phyloP scores from a whole-genome alignment of 2,329 filamentous ascomycete genomes.

The Neopestalotiopsis rosae region DNA sequence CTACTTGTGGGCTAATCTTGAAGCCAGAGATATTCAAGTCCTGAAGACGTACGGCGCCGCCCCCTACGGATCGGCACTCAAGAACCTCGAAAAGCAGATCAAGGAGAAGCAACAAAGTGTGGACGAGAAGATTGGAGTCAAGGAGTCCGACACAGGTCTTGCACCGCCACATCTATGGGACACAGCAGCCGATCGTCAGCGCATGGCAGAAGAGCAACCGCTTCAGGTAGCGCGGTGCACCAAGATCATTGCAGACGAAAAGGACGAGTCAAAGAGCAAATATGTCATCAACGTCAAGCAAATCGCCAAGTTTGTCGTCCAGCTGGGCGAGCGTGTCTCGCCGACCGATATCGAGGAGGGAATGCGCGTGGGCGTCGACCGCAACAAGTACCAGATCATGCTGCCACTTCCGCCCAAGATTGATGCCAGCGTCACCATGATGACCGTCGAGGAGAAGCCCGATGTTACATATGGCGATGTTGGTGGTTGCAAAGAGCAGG shows the following conservation, averaged over 20 bases:
- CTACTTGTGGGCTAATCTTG: conserved; percentile 27
- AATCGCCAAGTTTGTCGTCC: conserved; percentile 99
- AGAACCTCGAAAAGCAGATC: conserved; percentile 99
- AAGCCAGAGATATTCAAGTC: conserved; percentile 92
- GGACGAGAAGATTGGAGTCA: conserved; percentile 96
- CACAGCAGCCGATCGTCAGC: conserved; percentile 94
- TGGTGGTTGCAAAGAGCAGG: conserved; percentile 98
- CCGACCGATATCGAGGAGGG: conserved; percentile 99
- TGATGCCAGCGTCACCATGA: conserved; percentile 99
- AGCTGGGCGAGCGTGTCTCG: conserved; percentile 93
- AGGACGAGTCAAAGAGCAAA: conserved; percentile 97
- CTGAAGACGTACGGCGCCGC: conserved; percentile 98
- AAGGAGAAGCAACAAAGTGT: conserved; percentile 98
- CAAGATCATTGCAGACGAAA: conserved; percentile 98
- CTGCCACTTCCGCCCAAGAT: conserved; percentile 96
- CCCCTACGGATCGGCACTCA: conserved; percentile 90
- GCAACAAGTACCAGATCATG: conserved; percentile 99
- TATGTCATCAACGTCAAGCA: conserved; percentile 99
- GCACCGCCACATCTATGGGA: conserved; percentile 99
- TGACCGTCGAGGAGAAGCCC: conserved; percentile 99
- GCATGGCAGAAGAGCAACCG: conserved; percentile 98
- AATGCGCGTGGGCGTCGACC: conserved; percentile 97
- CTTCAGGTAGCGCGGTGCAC: conserved; percentile 97
- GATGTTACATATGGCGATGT: conserved; percentile 99
- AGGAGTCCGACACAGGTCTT: conserved; percentile 98